Percentiles rank a stretch among this genome's conserved stretches.
These are phyloP conservation scores for Corymbia calophylla DNA, from an alignment of 441 rosid species.

Conservation along the genomic window DNA sequence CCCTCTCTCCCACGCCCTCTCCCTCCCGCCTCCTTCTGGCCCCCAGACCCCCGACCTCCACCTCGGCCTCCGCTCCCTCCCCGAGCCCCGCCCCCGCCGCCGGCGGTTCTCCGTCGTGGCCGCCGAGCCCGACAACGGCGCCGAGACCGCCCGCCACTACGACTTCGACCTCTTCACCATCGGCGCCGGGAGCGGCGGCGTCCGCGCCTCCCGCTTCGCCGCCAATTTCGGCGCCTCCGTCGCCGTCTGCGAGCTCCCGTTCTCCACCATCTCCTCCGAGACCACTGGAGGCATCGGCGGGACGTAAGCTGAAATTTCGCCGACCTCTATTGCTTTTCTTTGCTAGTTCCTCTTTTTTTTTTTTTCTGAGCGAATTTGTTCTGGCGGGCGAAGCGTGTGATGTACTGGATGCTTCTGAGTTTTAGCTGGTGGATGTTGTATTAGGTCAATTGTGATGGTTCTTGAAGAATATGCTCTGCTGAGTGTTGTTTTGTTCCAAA, in stretches of 20 bases:
- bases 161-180: slow-evolving; percentile 93
- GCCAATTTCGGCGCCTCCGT: slow-evolving; percentile 78
- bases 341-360: not conserved
- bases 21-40: slow-evolving; percentile 2
- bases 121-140: slow-evolving; percentile 55
- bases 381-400: not conserved
- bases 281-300: slow-evolving; percentile 92
- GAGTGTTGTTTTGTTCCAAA: not conserved
- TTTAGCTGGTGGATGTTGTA: not conserved
- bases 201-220: slow-evolving; percentile 89
- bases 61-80: slow-evolving; percentile 3
- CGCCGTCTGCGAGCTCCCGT: slow-evolving; percentile 93
- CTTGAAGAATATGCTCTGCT: not conserved
- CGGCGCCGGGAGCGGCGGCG: slow-evolving; percentile 95
- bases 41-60: slow-evolving; percentile 8
- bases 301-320: slow-evolving; percentile 49
- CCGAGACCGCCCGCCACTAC: slow-evolving; percentile 44
- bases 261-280: slow-evolving; percentile 80
- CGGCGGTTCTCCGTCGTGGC: slow-evolving; percentile 29
- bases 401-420: not conserved
- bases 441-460: not conserved
- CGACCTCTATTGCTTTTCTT: not conserved
- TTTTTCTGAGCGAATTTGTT: not conserved
- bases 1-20: slow-evolving; percentile 9
- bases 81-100: not conserved